A percentile compares a stretch with the other conserved stretches of the same genome.
phyloP scores from a whole-genome alignment of 2,329 filamentous ascomycete species.

The Domatiomyces catenatus region DNA sequence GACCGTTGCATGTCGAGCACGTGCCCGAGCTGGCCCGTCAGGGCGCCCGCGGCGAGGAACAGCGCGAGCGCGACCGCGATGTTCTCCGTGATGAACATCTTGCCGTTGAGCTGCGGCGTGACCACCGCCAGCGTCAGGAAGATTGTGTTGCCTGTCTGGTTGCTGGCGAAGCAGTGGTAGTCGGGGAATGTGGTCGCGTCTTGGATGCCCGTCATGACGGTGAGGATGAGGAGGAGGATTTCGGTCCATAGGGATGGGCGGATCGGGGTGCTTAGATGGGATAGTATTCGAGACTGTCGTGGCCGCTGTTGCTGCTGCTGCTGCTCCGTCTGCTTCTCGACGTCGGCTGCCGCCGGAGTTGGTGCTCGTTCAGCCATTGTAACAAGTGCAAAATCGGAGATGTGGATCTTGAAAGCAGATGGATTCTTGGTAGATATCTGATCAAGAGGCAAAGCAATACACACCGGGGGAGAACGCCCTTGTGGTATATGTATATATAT shows the following conservation, averaged over 20 bases:
- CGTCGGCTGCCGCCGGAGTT: background rate
- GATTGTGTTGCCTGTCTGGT: constrained; percentile 51
- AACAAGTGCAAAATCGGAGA: too few relatives aligned
- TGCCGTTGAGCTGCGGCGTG: constrained; percentile 32
- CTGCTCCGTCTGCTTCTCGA: background rate
- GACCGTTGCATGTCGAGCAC: constrained; percentile 32
- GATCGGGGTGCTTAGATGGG: constrained; percentile 8
- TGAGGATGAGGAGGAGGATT: constrained; percentile 25
- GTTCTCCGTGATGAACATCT: constrained; percentile 38
- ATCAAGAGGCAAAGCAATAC: background rate
- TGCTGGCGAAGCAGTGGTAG: constrained; percentile 48
- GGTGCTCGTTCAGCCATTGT: background rate
- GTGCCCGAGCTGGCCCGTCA: constrained; percentile 44
- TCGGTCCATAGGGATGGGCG: constrained; percentile 15
- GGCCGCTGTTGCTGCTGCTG: too few relatives aligned
- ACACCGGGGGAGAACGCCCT: background rate
- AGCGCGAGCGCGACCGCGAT: constrained; percentile 40
- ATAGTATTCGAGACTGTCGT: constrained; percentile 1
- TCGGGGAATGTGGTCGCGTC: constrained; percentile 47
- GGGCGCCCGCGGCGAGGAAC: constrained; percentile 40
- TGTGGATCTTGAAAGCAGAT: background rate
- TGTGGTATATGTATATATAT: too few relatives aligned
- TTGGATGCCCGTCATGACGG: constrained; percentile 28
- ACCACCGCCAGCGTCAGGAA: constrained; percentile 37
- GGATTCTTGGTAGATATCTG: background rate